Conservation (phyloP, 78 protist genomes). For the Dictyostelium citrinum region DNA sequence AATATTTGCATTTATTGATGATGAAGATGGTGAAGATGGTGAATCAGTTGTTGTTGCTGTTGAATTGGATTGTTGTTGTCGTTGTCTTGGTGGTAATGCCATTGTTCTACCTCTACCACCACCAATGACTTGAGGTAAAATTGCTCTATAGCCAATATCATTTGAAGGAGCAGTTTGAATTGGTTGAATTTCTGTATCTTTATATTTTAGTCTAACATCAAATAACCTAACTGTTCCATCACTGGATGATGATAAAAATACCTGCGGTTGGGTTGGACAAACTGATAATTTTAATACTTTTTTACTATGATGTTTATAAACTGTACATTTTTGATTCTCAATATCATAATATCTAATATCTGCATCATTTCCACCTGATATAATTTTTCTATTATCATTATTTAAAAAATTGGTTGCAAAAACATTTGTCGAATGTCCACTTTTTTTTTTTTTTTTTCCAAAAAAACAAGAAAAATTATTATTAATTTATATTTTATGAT, state of each 20-base stretch:
- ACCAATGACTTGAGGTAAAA: conserved; percentile 25
- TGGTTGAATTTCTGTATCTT: not conserved
- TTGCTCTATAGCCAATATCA: not conserved
- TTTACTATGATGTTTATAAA: conserved; percentile 59
- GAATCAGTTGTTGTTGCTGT: not conserved
- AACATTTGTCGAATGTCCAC: conserved; percentile 80
- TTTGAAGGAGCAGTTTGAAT: not conserved
- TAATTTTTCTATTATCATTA: conserved; percentile 35
- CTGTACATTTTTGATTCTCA: conserved; percentile 28
- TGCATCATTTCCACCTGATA: conserved; percentile 80
- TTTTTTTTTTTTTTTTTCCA: not conserved
- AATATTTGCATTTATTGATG: not conserved
- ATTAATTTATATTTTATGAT: no score
- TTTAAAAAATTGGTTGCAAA: conserved; percentile 68
- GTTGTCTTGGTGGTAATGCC: not conserved
- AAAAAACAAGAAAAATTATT: not conserved
- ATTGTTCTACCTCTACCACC: conserved; percentile 22
- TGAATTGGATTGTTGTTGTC: not conserved
- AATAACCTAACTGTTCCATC: conserved; percentile 80
- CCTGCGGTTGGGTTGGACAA: conserved; percentile 18
- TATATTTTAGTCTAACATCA: conserved; percentile 53
- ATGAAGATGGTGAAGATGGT: not conserved
- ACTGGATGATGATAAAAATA: conserved; percentile 39
- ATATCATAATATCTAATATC: conserved; percentile 67
- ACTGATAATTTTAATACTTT: conserved; percentile 59